These are phyloP conservation scores for Cryptococcus sp. DNA, from an alignment of 1,284 basidiomycete species.

Conservation along the genomic window DNA sequence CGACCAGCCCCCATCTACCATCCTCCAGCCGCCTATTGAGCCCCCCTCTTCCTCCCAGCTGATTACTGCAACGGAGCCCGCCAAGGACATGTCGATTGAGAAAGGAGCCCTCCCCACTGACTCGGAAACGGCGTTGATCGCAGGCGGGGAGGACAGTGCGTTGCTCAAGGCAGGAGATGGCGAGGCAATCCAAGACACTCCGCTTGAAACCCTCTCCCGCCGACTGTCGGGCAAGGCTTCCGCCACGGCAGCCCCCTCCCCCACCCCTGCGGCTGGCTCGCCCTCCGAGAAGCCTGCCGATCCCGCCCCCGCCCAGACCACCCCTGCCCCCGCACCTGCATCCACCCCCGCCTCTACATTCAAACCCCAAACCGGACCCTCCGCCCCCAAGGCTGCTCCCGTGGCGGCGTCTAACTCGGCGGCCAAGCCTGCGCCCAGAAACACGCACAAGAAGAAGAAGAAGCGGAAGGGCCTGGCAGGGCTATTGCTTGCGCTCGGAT, in stretches of 20 bases:
- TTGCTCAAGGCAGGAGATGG: background rate
- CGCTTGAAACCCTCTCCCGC: conserved; percentile 9
- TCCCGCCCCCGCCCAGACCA: background rate
- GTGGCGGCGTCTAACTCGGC: background rate
- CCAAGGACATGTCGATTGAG: conserved; percentile 9
- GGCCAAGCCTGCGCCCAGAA: conserved; percentile 1
- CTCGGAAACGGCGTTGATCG: conserved; percentile 11
- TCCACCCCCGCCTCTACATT: conserved; percentile 10
- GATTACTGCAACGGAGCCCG: background rate
- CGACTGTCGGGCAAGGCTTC: conserved; percentile 7
- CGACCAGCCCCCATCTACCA: background rate
- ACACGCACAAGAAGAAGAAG: conserved; percentile 38
- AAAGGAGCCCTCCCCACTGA: conserved; percentile 13
- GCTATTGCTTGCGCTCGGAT: conserved; percentile 40
- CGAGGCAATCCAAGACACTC: background rate
- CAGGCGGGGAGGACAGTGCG: background rate
- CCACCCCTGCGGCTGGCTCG: background rate
- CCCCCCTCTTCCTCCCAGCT: background rate
- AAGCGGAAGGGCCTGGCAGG: conserved; percentile 41
- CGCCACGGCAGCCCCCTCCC: conserved; percentile 5
- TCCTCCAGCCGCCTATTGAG: conserved; percentile 1
- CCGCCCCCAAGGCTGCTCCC: conserved; percentile 2
- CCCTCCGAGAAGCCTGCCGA: background rate
- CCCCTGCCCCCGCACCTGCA: conserved; percentile 5
- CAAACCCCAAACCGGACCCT: conserved; percentile 6